Percentiles rank a stretch among this genome's conserved stretches.
These are phyloP conservation scores for Dillenia suffruticosa DNA, from an alignment of 164 flowering plant genomes.

Conservation along the genomic window DNA sequence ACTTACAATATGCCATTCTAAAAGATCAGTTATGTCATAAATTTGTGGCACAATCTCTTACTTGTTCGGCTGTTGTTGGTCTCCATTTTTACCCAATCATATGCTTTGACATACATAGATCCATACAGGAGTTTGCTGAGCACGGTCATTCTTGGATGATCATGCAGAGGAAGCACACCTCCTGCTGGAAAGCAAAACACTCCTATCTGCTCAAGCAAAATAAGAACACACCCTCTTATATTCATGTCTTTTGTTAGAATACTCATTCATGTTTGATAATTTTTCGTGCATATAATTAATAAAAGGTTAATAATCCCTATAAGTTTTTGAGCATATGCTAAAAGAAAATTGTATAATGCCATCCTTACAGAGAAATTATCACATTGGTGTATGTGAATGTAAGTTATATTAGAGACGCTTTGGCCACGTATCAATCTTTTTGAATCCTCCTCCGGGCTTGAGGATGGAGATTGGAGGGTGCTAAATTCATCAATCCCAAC, in stretches of 20 bases:
- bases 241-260: no score
- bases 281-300: no score
- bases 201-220: conserved; percentile 28
- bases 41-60: conserved; percentile 1
- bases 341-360: neutral
- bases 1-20: no score
- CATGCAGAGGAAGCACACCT: conserved; percentile 31
- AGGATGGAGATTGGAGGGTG: conserved; percentile 1
- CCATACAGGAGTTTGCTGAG: conserved; percentile 44
- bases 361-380: conserved; percentile 29
- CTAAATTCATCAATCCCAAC: conserved; percentile 32
- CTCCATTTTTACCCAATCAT: conserved; percentile 34
- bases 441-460: neutral
- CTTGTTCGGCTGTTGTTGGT: conserved; percentile 13
- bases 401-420: conserved; percentile 22
- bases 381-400: conserved; percentile 30
- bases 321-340: no score
- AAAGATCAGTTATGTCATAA: no score
- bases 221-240: neutral
- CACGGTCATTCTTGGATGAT: conserved; percentile 52
- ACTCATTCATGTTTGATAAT: no score
- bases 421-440: conserved; percentile 16
- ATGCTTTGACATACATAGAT: conserved; percentile 31
- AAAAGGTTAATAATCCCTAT: no score
- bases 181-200: conserved; percentile 38